These are phyloP conservation scores for Solanum sparsipilum DNA, from an alignment of 257 asterid species.

Conservation along the genomic window DNA sequence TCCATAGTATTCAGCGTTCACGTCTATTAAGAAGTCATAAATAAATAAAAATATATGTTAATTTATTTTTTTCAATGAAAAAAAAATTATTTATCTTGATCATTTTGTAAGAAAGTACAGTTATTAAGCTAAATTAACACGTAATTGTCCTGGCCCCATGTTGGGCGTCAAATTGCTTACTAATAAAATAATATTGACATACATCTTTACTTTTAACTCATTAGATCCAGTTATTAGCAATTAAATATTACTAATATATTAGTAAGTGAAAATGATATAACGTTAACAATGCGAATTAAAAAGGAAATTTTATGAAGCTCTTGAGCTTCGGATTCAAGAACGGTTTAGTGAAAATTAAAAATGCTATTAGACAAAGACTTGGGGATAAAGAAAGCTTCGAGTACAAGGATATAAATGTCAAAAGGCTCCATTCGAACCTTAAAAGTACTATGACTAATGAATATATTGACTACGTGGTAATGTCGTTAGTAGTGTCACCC, in stretches of 20 bases:
- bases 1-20: too few species aligned
- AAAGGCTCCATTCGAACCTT: neutral
- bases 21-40: too few species aligned
- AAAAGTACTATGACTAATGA: neutral
- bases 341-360: neutral
- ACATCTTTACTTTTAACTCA: neutral
- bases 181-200: neutral
- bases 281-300: neutral
- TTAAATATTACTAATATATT: too few species aligned
- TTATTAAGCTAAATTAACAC: neutral
- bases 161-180: too few species aligned
- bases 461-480: neutral
- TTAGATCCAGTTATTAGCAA: neutral
- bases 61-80: too few species aligned
- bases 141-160: too few species aligned
- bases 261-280: too few species aligned
- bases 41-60: too few species aligned
- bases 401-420: neutral
- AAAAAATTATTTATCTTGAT: neutral
- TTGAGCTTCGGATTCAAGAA: neutral
- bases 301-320: neutral
- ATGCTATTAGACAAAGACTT: neutral
- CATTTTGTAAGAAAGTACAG: neutral
- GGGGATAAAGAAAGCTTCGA: too few species aligned
- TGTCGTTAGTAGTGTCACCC: neutral